phyloP scores from a whole-genome alignment of 1,284 basidiomycete species.

The Microbotryum lychnidis-dioicae region DNA sequence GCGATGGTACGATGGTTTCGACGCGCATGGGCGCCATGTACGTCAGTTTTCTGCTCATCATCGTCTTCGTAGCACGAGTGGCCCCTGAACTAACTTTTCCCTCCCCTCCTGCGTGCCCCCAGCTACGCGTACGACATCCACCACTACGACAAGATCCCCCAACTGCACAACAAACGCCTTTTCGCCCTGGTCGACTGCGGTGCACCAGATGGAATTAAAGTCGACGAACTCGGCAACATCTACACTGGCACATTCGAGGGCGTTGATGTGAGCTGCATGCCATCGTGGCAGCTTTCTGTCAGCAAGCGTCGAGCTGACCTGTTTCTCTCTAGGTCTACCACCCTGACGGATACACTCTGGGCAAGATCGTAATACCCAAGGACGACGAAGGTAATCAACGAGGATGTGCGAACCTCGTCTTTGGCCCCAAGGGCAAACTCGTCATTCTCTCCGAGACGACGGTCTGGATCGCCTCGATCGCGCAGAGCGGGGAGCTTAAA shows the following conservation, averaged over 20 bases:
- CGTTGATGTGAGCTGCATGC: conserved; percentile 47
- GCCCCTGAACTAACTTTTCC: neutral
- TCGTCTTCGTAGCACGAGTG: neutral
- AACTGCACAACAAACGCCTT: conserved; percentile 51
- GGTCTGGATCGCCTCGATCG: conserved; percentile 56
- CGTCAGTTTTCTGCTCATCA: neutral
- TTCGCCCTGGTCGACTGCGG: conserved; percentile 64
- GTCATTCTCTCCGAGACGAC: conserved; percentile 61
- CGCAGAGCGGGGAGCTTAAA: conserved; percentile 33
- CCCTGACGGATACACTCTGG: conserved; percentile 1
- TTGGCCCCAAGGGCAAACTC: conserved; percentile 54
- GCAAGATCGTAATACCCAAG: conserved; percentile 16
- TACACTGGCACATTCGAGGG: conserved; percentile 65
- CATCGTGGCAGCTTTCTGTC: neutral
- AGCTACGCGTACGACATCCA: conserved; percentile 64
- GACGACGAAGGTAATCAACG: conserved; percentile 52
- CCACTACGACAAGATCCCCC: conserved; percentile 52
- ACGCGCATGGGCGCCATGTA: conserved; percentile 5
- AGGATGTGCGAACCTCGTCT: conserved; percentile 53
- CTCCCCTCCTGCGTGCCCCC: neutral
- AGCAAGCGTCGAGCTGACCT: neutral
- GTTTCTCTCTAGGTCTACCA: conserved; percentile 2
- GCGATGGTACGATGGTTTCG: conserved; percentile 4
- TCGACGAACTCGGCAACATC: conserved; percentile 57
- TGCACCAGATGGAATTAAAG: conserved; percentile 53